These are phyloP conservation scores for Suhomyces atakaporum DNA, from an alignment of 1,139 yeast genomes.

Conservation along the genomic window DNA sequence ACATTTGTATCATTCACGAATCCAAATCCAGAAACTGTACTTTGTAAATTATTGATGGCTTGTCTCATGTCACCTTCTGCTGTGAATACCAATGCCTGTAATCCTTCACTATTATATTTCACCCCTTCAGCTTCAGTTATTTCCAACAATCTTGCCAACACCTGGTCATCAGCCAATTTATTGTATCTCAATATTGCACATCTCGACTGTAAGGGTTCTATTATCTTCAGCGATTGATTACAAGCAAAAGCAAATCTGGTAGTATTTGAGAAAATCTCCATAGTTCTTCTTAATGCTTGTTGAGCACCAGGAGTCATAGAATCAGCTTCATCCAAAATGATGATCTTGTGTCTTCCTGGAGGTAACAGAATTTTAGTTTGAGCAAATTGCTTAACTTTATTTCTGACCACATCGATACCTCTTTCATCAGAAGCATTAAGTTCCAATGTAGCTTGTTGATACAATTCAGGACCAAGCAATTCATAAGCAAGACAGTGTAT, in stretches of 20 bases:
- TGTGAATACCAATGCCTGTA: slow-evolving; percentile 91
- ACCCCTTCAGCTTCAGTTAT: slow-evolving; percentile 71
- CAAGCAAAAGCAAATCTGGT: slow-evolving; percentile 98
- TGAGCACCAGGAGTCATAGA: slow-evolving; percentile 99
- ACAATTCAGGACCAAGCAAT: slow-evolving; percentile 66
- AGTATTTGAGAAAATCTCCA: slow-evolving; percentile 93
- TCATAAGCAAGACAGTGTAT: slow-evolving; percentile 88
- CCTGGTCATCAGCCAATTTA: slow-evolving; percentile 81
- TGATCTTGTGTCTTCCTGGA: slow-evolving; percentile 72
- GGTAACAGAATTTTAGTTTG: slow-evolving; percentile 74
- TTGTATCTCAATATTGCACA: slow-evolving; percentile 92
- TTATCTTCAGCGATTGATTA: slow-evolving; percentile 89
- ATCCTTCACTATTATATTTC: slow-evolving; percentile 83
- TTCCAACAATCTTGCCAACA: slow-evolving; percentile 72
- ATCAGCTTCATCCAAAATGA: slow-evolving; percentile 93
- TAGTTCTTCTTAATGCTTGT: slow-evolving; percentile 93
- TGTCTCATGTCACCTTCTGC: slow-evolving; percentile 99
- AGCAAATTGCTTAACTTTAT: slow-evolving; percentile 52
- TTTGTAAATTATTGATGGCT: slow-evolving; percentile 90
- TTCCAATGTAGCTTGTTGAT: slow-evolving; percentile 84
- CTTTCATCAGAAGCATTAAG: slow-evolving; percentile 57
- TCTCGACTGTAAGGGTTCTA: slow-evolving; percentile 94
- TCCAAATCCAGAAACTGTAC: slow-evolving; percentile 93
- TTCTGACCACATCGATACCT: slow-evolving; percentile 52
- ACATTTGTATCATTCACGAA: slow-evolving; percentile 89